Evolutionary conservation across 2,329 filamentous ascomycete species (phyloP).

Genomic region (Monilinia fructicola): DNA sequence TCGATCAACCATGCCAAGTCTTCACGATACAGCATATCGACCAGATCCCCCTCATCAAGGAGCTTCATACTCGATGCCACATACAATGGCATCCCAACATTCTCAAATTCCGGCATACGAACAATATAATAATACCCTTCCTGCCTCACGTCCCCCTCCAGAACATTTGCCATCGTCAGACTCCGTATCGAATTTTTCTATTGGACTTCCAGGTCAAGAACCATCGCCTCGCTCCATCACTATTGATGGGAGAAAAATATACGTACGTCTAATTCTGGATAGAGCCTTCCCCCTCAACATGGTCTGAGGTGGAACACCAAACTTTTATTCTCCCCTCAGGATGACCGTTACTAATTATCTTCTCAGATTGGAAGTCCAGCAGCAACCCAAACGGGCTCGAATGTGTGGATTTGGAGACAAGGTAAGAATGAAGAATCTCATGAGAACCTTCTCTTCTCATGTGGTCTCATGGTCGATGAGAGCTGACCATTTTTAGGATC

Average conservation of each 20-base stretch:
- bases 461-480: background rate
- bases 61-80: slow-evolving; percentile 31
- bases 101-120: slow-evolving; percentile 29
- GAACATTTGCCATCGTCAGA: slow-evolving; percentile 29
- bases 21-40: slow-evolving; percentile 28
- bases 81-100: slow-evolving; percentile 28
- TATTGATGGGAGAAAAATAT: slow-evolving; percentile 36
- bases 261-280: slow-evolving; percentile 33
- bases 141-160: slow-evolving; percentile 29
- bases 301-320: slow-evolving; percentile 2
- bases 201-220: slow-evolving; percentile 28
- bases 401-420: slow-evolving; percentile 99
- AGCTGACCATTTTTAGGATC: slow-evolving; percentile 61
- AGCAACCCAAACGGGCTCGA: slow-evolving; percentile 88
- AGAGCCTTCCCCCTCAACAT: background rate
- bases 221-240: slow-evolving; percentile 29
- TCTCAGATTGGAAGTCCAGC: slow-evolving; percentile 74
- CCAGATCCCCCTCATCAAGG: slow-evolving; percentile 24
- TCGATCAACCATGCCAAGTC: slow-evolving; percentile 26
- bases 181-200: slow-evolving; percentile 26
- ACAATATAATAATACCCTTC: slow-evolving; percentile 25
- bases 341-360: slow-evolving; percentile 26
- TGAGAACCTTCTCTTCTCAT: slow-evolving; percentile 2
- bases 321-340: background rate
- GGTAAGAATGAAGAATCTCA: slow-evolving; percentile 49